Conservation (phyloP, 305 asterid species). For the Petunia hybrid region DNA sequence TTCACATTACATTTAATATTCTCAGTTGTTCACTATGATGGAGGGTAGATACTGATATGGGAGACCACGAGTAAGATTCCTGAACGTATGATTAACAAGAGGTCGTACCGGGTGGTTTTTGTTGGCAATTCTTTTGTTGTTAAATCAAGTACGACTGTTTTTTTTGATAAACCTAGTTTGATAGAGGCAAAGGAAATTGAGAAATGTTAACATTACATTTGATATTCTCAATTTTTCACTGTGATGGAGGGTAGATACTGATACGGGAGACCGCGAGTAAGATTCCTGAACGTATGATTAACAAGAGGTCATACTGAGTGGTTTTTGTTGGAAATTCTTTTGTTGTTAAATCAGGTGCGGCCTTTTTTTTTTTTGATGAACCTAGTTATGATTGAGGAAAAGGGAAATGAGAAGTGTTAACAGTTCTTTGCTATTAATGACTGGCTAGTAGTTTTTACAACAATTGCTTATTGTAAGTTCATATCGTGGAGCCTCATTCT, state of each 20-base stretch:
- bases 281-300: background rate
- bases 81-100: background rate
- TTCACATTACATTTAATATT: background rate
- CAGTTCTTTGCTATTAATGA: background rate
- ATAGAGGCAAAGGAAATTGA: too few species aligned
- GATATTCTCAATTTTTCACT: constrained; percentile 2
- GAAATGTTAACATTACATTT: background rate
- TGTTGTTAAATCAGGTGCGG: background rate
- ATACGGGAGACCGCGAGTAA: background rate
- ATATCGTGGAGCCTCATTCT: constrained; percentile 2
- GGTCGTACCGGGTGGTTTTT: too few species aligned
- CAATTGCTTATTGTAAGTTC: constrained; percentile 1
- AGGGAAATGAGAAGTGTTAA: constrained; percentile 6
- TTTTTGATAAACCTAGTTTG: too few species aligned
- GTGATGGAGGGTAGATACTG: constrained; percentile 10
- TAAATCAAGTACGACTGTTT: too few species aligned
- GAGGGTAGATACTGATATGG: background rate
- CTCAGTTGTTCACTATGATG: constrained; percentile 10
- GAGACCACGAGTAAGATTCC: background rate
- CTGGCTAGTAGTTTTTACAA: background rate
- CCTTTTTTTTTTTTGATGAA: background rate
- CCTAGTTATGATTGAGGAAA: too few species aligned
- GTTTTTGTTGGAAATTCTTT: background rate
- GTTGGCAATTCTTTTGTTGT: too few species aligned
- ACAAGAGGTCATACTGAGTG: background rate